phyloP scores from a whole-genome alignment of 164 flowering plant genomes.

The Houttuynia cordata region DNA sequence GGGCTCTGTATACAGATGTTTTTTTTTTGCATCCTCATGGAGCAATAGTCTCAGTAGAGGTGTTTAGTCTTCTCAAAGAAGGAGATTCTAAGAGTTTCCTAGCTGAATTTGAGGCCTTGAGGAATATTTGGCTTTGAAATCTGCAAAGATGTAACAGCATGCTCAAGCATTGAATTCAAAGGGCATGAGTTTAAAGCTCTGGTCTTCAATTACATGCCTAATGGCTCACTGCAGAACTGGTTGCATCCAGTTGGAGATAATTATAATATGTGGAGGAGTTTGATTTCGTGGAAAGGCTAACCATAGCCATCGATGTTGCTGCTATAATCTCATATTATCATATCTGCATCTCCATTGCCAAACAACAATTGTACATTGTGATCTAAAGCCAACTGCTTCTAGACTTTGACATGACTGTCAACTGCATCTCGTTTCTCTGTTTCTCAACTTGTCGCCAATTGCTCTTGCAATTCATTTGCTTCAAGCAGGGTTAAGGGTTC shows the following conservation, averaged over 20 bases:
- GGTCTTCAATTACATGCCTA: constrained; percentile 14
- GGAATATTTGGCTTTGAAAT: constrained; percentile 8
- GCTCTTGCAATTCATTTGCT: neutral
- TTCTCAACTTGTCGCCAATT: neutral
- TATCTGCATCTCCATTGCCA: constrained; percentile 22
- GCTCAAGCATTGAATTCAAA: constrained; percentile 10
- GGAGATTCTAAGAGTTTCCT: constrained; percentile 15
- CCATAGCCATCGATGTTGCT: constrained; percentile 26
- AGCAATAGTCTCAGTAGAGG: constrained; percentile 8
- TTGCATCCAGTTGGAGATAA: constrained; percentile 4
- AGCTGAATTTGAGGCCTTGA: constrained; percentile 12
- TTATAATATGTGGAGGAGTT: neutral
- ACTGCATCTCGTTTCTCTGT: constrained; percentile 8
- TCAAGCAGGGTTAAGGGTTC: constrained; percentile 9
- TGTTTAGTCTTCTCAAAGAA: constrained; percentile 10
- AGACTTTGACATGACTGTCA: constrained; percentile 10
- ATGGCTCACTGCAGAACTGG: constrained; percentile 15
- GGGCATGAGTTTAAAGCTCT: constrained; percentile 16
- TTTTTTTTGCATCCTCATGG: neutral
- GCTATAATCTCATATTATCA: constrained; percentile 16
- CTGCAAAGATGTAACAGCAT: constrained; percentile 11
- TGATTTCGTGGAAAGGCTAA: constrained; percentile 18
- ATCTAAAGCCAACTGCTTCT: constrained; percentile 20
- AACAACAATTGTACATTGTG: constrained; percentile 10
- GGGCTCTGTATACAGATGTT: constrained; percentile 14